A percentile compares a stretch with the other conserved stretches of the same genome.
Evolutionary conservation across 2,329 filamentous ascomycete genomes (phyloP).

Genomic region (Trematosphaeria pertusa): DNA sequence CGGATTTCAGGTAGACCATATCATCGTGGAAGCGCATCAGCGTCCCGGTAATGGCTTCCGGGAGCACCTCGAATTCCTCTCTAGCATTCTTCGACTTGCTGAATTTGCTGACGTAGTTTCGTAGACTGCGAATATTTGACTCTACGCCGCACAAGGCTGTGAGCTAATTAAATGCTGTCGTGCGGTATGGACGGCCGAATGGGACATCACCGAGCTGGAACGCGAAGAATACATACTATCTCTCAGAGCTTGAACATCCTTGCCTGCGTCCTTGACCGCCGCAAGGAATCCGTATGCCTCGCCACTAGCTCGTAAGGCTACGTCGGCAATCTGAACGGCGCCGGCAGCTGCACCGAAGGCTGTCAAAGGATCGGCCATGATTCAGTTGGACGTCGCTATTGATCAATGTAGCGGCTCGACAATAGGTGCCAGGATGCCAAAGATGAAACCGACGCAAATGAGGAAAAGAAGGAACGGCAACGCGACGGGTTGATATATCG

Average conservation of each 20-base stretch:
- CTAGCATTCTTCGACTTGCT: constrained; percentile 5
- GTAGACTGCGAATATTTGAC: constrained; percentile 7
- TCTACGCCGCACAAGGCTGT: constrained; percentile 10
- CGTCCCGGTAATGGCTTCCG: constrained; percentile 3
- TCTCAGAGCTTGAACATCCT: background rate
- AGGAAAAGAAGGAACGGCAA: too few relatives aligned
- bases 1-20: background rate
- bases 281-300: constrained; percentile 12
- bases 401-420: background rate
- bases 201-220: too few relatives aligned
- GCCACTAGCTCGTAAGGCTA: constrained; percentile 9
- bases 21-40: constrained; percentile 7
- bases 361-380: constrained; percentile 6
- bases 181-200: too few relatives aligned
- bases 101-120: constrained; percentile 10
- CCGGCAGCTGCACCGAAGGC: constrained; percentile 5
- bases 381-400: background rate
- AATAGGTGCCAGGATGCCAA: too few relatives aligned
- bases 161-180: too few relatives aligned
- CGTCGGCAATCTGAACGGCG: constrained; percentile 11
- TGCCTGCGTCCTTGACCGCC: constrained; percentile 7
- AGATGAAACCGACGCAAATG: too few relatives aligned
- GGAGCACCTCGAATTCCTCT: constrained; percentile 9
- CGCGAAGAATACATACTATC: background rate
- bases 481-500: too few relatives aligned